These are phyloP conservation scores for Dictyostelium brefeldianum DNA, from an alignment of 78 protist species.

Conservation along the genomic window DNA sequence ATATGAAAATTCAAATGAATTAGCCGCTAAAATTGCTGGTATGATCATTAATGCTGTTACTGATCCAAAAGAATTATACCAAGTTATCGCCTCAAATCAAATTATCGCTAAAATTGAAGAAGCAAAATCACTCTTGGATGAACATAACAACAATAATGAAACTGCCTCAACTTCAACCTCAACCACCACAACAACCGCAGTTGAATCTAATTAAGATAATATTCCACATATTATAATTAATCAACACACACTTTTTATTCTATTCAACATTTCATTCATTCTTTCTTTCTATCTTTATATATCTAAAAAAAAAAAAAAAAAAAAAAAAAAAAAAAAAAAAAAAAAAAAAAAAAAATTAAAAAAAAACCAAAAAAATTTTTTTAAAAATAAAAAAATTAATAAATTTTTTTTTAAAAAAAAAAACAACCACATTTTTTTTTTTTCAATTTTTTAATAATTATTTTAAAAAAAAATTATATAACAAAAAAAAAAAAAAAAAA, in stretches of 20 bases:
- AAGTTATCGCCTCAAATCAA: slow-evolving; percentile 3
- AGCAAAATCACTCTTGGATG: slow-evolving; percentile 36
- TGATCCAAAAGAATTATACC: slow-evolving; percentile 30
- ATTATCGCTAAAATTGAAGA: slow-evolving; percentile 37
- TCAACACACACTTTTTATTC: neutral
- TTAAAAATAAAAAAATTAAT: too few relatives aligned
- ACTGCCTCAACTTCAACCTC: neutral
- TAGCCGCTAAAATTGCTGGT: slow-evolving; percentile 58
- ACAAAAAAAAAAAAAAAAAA: too few relatives aligned
- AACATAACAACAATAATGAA: neutral
- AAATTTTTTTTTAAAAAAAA: too few relatives aligned
- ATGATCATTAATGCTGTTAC: slow-evolving; percentile 28
- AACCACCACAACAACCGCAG: neutral
- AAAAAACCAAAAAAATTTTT: too few relatives aligned
- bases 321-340: neutral
- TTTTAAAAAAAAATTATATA: too few relatives aligned
- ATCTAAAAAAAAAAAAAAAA: neutral
- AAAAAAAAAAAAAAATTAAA: too few relatives aligned
- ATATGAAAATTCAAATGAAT: neutral
- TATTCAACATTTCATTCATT: neutral
- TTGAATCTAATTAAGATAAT: too few relatives aligned
- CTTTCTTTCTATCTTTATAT: neutral
- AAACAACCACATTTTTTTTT: too few relatives aligned
- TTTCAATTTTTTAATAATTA: too few relatives aligned
- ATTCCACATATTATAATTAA: too few relatives aligned